Base-by-base conservation (phyloP, 2,329 filamentous ascomycete genomes). In the Tolypocladium tropicale region DNA sequence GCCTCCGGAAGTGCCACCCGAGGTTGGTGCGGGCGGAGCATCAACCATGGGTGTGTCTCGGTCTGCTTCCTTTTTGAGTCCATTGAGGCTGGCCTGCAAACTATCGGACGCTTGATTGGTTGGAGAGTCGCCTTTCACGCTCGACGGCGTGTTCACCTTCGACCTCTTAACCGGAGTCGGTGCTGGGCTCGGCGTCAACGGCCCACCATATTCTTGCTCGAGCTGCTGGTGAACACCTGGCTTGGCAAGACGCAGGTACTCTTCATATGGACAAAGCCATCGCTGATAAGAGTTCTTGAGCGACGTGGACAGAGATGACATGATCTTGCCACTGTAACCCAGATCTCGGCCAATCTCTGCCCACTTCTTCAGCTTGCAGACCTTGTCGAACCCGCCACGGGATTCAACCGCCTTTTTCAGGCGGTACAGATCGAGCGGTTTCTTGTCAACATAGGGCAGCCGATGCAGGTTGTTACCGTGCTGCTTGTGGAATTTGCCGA, bases 301-400 rank as follows among this genome's bases (percentile, higher is more conserved):
- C 6, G 94, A 97, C 0, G 94, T 99, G 6, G 94, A 99, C 51
- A 99, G 76, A 10, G 94, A 97, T 2, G 93, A 97, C 94, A 99
- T 99, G 60, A 99, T 99, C 76, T 99, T 99, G 68, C 94, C 94
- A 68, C 93, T 97, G 73, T 99, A 99, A 55, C 94, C 94, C 52
- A 99, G 76, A 69, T 97, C 94, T 66, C 94, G 85, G 36, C 94
- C 94, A 64, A 99, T 97, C 71, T 99, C 94, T 18, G 94, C 94
- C 94, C 94, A 99, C 75, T 97, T 97, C 75, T 99, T 99, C 56
- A 87, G 81, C 72, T 96, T 96, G 79, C 94, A 99, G 49, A 99
- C 94, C 67, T 89, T 89, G 55, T 96, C 92, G 64, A 99, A 99
- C 3, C 94, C 94, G 51, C 94, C 94, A 59, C 94, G 85, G 33